Evolutionary conservation across 208 protist genomes (phyloP).

Genomic region (Crithidia fasciculata): DNA sequence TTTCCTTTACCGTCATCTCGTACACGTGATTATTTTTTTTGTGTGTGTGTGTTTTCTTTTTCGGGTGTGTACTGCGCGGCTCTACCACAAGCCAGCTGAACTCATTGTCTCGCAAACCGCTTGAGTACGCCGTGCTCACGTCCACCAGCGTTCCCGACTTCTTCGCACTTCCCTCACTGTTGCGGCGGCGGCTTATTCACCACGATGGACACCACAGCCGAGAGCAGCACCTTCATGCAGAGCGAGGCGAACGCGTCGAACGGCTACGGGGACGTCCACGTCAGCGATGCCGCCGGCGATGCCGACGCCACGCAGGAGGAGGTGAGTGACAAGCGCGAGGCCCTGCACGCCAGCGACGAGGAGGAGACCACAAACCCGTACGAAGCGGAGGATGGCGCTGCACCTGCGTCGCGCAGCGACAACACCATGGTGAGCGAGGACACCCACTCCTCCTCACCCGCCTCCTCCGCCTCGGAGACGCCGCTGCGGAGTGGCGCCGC

Average conservation of each 20-base stretch:
- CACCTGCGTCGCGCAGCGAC: slow-evolving; percentile 3
- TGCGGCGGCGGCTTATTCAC: not conserved
- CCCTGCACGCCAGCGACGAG: slow-evolving; percentile 46
- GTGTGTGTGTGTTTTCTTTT: too few species aligned
- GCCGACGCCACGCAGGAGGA: slow-evolving; percentile 1
- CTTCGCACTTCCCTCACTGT: too few species aligned
- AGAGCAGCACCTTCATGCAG: slow-evolving; percentile 34
- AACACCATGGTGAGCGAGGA: slow-evolving; percentile 12
- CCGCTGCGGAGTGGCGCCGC: not conserved
- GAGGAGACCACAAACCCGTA: slow-evolving; percentile 41
- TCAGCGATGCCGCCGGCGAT: not conserved
- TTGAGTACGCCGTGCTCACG: too few species aligned
- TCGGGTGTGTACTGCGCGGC: too few species aligned
- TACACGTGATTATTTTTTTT: too few species aligned
- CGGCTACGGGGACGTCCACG: slow-evolving; percentile 10
- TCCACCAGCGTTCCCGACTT: too few species aligned
- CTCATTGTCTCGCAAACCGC: too few species aligned
- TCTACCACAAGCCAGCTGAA: too few species aligned
- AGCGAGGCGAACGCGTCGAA: slow-evolving; percentile 19
- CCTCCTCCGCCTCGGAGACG: not conserved
- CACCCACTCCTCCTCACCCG: slow-evolving; percentile 22
- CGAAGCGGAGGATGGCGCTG: slow-evolving; percentile 26
- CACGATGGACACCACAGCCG: slow-evolving; percentile 31
- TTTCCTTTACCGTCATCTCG: too few species aligned
- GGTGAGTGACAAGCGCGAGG: slow-evolving; percentile 16